A percentile compares a stretch with the other conserved stretches of the same genome.
phyloP scores from a whole-genome alignment of 352 stramenopile species.

The Globisporangium sylvaticum region DNA sequence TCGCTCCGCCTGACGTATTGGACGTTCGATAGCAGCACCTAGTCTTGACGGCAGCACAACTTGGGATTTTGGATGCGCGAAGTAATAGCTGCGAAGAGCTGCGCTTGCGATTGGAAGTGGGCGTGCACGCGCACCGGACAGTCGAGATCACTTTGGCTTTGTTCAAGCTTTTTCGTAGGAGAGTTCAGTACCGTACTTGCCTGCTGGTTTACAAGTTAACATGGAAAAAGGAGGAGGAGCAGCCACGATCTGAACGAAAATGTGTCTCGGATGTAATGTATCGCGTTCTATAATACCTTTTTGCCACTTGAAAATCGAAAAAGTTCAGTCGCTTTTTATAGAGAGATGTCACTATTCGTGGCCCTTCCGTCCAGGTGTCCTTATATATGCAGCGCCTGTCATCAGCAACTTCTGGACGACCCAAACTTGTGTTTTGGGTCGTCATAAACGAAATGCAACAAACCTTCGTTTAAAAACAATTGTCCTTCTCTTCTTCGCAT shows the following conservation, averaged over 20 bases:
- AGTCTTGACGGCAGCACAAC: neutral
- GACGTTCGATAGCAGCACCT: neutral
- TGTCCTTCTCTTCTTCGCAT: too few relatives aligned
- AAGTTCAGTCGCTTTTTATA: neutral
- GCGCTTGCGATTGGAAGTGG: neutral
- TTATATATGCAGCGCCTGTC: too few relatives aligned
- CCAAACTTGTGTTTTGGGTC: too few relatives aligned
- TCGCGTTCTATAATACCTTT: neutral
- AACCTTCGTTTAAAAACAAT: too few relatives aligned
- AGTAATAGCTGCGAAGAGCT: neutral
- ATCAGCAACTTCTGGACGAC: too few relatives aligned
- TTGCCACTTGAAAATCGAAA: neutral
- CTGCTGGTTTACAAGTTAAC: neutral
- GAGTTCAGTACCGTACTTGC: neutral
- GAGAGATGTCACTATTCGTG: neutral
- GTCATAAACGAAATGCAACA: too few relatives aligned
- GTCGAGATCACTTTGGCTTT: neutral
- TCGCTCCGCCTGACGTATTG: neutral
- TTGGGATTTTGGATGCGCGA: neutral
- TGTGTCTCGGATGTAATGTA: neutral
- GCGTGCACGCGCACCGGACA: neutral
- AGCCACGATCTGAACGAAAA: neutral
- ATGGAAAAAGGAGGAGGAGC: neutral
- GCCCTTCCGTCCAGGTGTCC: too few relatives aligned
- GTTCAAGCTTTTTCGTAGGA: neutral